Conservation (phyloP, 1,284 basidiomycete genomes). For the Phylloboletellus chloephorus region DNA sequence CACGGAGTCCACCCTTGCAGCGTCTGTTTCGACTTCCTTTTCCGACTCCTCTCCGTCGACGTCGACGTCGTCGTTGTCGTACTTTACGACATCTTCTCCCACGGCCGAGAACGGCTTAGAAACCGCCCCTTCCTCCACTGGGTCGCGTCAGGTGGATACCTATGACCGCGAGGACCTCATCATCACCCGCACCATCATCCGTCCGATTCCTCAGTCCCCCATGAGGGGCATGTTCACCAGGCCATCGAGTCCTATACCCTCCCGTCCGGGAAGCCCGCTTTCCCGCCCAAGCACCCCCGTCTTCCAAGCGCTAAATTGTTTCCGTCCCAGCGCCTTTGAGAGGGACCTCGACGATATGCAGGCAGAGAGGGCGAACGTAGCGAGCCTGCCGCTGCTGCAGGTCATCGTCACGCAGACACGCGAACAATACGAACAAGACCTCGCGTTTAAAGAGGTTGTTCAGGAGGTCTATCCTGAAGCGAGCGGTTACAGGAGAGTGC, state of each 20-base stretch:
- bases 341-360: conserved; percentile 16
- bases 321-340: conserved; percentile 25
- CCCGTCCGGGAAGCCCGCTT: conserved; percentile 24
- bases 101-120: conserved; percentile 9
- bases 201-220: conserved; percentile 18
- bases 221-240: conserved; percentile 19
- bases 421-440: conserved; percentile 31
- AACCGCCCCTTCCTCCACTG: conserved; percentile 3
- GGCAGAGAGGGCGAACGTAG: conserved; percentile 10
- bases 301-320: conserved; percentile 29
- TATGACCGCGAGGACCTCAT: conserved; percentile 30
- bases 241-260: conserved; percentile 21
- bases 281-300: conserved; percentile 25
- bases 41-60: conserved; percentile 11
- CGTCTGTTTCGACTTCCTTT: conserved; percentile 13
- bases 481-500: conserved; percentile 13
- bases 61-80: conserved; percentile 15
- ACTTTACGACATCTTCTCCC: conserved; percentile 24
- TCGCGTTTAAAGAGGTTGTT: conserved; percentile 29
- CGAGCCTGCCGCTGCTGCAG: conserved; percentile 24
- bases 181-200: conserved; percentile 32
- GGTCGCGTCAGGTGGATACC: conserved; percentile 20
- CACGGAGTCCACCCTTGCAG: conserved; percentile 17
- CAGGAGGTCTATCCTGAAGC: conserved; percentile 30
- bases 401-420: conserved; percentile 33